phyloP scores from a whole-genome alignment of 345 rosid species.

The Eucalyptus tenuipes region DNA sequence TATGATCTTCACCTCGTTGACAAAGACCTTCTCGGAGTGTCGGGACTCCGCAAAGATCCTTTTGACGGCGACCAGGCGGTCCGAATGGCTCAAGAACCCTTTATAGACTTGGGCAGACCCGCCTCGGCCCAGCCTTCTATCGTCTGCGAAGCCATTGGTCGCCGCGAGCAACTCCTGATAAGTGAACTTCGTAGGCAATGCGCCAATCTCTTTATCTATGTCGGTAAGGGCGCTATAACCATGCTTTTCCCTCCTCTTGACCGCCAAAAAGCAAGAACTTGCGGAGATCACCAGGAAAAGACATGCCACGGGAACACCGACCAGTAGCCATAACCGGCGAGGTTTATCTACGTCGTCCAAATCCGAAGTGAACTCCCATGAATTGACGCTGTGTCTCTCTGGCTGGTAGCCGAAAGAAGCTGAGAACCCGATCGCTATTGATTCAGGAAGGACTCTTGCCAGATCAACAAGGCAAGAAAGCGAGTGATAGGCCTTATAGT shows the following conservation, averaged over 20 bases:
- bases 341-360: background rate
- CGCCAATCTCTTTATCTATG: background rate
- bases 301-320: background rate
- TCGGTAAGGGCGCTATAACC: background rate
- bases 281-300: background rate
- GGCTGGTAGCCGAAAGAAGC: accelerated
- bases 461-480: background rate
- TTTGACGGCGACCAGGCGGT: background rate
- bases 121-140: background rate
- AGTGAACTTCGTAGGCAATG: background rate
- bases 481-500: background rate
- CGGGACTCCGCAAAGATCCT: background rate
- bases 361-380: background rate
- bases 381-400: background rate
- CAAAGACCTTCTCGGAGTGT: background rate
- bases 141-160: background rate
- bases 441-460: background rate
- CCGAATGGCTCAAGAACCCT: background rate
- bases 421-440: background rate
- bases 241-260: background rate
- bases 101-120: background rate
- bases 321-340: background rate
- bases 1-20: background rate
- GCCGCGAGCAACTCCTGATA: background rate
- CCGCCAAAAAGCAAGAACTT: background rate